phyloP scores from a whole-genome alignment of 805 yeast genomes.

The Zygoascus bituminiphila region DNA sequence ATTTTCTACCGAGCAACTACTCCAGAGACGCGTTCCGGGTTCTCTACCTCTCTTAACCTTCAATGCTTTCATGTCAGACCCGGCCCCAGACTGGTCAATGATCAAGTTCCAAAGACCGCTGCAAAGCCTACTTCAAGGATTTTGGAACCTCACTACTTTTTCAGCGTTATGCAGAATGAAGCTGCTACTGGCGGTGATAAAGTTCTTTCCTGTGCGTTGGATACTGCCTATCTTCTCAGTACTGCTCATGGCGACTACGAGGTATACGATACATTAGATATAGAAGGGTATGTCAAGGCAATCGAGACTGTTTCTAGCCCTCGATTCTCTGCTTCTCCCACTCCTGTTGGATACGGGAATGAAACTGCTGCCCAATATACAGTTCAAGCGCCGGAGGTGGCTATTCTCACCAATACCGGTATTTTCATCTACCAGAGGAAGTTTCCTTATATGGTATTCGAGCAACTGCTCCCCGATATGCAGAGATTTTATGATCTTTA shows the following conservation, averaged over 20 bases:
- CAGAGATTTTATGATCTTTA: slow-evolving; percentile 65
- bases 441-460: slow-evolving; percentile 72
- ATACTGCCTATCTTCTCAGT: neutral
- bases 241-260: slow-evolving; percentile 2
- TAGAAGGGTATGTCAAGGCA: slow-evolving; percentile 57
- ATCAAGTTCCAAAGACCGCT: neutral
- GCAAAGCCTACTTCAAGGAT: neutral
- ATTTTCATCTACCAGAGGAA: slow-evolving; percentile 68
- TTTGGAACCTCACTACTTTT: neutral
- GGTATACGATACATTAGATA: slow-evolving; percentile 32
- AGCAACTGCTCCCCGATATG: slow-evolving; percentile 56
- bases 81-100: neutral
- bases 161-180: neutral
- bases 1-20: slow-evolving; percentile 5
- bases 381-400: slow-evolving; percentile 57
- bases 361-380: slow-evolving; percentile 81
- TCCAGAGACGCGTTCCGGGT: neutral
- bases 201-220: slow-evolving; percentile 1
- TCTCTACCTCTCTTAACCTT: neutral
- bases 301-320: slow-evolving; percentile 58
- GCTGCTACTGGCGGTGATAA: neutral
- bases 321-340: slow-evolving; percentile 59
- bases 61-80: slow-evolving; percentile 1
- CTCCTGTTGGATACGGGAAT: slow-evolving; percentile 78
- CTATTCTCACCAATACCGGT: slow-evolving; percentile 73